Evolutionary conservation across 257 asterid genomes (phyloP).

Genomic region (Leonotis leonurus): DNA sequence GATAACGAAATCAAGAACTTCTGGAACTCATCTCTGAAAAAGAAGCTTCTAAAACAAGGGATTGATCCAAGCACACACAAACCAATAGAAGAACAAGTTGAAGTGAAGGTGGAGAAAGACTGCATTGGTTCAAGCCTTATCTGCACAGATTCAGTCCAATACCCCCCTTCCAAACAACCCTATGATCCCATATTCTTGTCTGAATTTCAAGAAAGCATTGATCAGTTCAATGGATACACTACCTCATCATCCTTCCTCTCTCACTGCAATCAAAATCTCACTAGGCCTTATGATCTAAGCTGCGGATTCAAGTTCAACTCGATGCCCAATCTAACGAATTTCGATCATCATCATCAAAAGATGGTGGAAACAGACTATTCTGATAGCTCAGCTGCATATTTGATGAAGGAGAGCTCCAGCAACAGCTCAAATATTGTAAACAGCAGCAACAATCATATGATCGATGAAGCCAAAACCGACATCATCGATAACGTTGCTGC

Average conservation of each 20-base stretch:
- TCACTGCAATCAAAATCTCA: constrained; percentile 9
- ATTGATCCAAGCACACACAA: constrained; percentile 75
- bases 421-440: constrained; percentile 35
- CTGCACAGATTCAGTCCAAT: not conserved
- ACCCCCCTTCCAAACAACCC: constrained; percentile 16
- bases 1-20: constrained; percentile 84
- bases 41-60: constrained; percentile 65
- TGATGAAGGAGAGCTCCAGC: constrained; percentile 34
- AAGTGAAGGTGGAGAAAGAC: constrained; percentile 23
- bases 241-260: not conserved
- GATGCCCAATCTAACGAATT: constrained; percentile 32
- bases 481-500: constrained; percentile 19
- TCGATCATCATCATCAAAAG: constrained; percentile 19
- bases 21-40: constrained; percentile 76
- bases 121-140: constrained; percentile 14
- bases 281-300: constrained; percentile 20
- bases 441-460: constrained; percentile 7
- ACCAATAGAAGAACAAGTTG: constrained; percentile 19
- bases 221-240: constrained; percentile 18
- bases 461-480: constrained; percentile 11
- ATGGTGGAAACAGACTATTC: constrained; percentile 34
- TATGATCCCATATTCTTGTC: constrained; percentile 46
- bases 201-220: constrained; percentile 39
- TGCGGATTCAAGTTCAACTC: constrained; percentile 29
- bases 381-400: constrained; percentile 23